These are phyloP conservation scores for Stenocarpella maydis DNA, from an alignment of 2,329 filamentous ascomycete species.

Conservation along the genomic window DNA sequence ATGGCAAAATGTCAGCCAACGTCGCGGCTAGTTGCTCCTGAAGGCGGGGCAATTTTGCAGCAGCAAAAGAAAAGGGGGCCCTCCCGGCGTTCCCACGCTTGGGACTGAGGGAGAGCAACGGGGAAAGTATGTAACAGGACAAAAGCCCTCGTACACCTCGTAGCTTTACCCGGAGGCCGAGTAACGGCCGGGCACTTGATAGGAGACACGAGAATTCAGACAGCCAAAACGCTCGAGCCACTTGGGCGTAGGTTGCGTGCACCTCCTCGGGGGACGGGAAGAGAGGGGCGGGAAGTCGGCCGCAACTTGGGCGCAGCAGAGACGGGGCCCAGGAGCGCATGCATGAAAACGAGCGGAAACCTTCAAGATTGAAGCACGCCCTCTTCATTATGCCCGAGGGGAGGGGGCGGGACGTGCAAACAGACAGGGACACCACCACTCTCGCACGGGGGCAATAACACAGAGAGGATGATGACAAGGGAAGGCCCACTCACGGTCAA, in stretches of 20 bases:
- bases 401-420: not conserved
- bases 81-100: not conserved
- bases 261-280: not conserved
- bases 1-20: not conserved
- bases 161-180: not conserved
- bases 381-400: not conserved
- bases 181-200: not conserved
- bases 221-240: too few relatives aligned
- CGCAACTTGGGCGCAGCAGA: not conserved
- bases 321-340: not conserved
- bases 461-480: not conserved
- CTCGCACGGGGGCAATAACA: too few relatives aligned
- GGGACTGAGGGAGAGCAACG: not conserved
- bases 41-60: not conserved
- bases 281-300: not conserved
- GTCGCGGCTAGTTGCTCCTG: not conserved
- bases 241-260: not conserved
- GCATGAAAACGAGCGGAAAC: not conserved
- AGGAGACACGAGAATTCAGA: too few relatives aligned
- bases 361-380: not conserved
- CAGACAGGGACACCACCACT: not conserved
- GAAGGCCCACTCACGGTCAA: slow-evolving; percentile 42
- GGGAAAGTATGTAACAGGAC: not conserved
- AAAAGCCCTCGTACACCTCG: not conserved
- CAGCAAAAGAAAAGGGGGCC: not conserved